A percentile compares a stretch with the other conserved stretches of the same genome.
These are phyloP conservation scores for Piper longum DNA, from an alignment of 164 flowering plant species.

Conservation along the genomic window DNA sequence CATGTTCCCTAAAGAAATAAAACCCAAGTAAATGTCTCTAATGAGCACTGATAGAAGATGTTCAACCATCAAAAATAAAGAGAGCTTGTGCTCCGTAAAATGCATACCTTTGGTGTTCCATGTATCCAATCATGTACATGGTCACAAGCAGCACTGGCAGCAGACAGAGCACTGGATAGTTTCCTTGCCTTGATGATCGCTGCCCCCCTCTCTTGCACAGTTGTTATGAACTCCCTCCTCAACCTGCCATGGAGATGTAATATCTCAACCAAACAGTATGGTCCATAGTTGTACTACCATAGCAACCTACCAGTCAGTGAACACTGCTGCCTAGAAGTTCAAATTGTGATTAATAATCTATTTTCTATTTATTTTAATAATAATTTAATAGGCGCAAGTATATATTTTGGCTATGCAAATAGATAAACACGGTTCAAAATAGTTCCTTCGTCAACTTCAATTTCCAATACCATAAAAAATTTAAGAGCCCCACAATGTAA, in stretches of 20 bases:
- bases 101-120: slow-evolving; percentile 64
- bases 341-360: too few relatives aligned
- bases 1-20: slow-evolving; percentile 49
- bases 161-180: slow-evolving; percentile 81
- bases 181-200: slow-evolving; percentile 73
- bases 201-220: slow-evolving; percentile 74
- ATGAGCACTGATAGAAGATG: not conserved
- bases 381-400: too few relatives aligned
- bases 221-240: slow-evolving; percentile 51
- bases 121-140: slow-evolving; percentile 78
- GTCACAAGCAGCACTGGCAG: slow-evolving; percentile 91
- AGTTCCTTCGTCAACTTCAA: too few relatives aligned
- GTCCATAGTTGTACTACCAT: not conserved
- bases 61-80: not conserved
- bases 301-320: too few relatives aligned
- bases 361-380: too few relatives aligned
- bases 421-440: too few relatives aligned
- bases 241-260: slow-evolving; percentile 25
- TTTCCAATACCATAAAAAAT: too few relatives aligned
- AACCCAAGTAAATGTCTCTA: not conserved
- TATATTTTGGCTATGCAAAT: too few relatives aligned
- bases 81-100: not conserved
- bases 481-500: too few relatives aligned
- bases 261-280: not conserved
- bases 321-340: too few relatives aligned